Evolutionary conservation across 176 grass and related monocot species (phyloP).

Genomic region (Carex myosuroides): DNA sequence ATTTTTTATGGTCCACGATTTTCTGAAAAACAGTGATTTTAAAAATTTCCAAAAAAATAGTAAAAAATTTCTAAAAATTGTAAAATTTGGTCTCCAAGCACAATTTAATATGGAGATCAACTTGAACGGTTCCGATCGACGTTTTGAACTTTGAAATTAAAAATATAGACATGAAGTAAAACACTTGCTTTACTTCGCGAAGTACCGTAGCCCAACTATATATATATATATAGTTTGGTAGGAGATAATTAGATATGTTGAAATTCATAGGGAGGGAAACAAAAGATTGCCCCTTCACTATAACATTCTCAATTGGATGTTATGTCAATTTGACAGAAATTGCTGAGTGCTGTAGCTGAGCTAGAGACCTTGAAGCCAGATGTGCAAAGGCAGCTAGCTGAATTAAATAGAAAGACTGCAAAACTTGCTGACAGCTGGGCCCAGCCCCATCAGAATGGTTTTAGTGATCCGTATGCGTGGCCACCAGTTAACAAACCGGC

Average conservation of each 20-base stretch:
- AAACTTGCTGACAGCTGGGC: slow-evolving; percentile 16
- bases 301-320: not conserved
- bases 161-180: no score
- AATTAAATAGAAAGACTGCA: slow-evolving; percentile 32
- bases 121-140: no score
- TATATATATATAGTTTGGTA: not conserved
- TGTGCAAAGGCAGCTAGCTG: slow-evolving; percentile 29
- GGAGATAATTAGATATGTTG: not conserved
- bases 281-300: not conserved
- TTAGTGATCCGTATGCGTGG: slow-evolving; percentile 25
- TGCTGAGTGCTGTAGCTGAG: slow-evolving; percentile 36
- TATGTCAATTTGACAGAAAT: slow-evolving; percentile 23
- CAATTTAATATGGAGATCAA: no score
- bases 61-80: no score
- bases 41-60: no score
- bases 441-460: slow-evolving; percentile 24
- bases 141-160: no score
- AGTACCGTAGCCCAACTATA: no score
- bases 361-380: slow-evolving; percentile 38
- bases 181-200: no score
- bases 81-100: no score
- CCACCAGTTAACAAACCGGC: slow-evolving; percentile 19
- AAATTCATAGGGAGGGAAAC: not conserved
- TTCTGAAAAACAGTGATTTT: no score
- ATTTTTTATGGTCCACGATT: no score